phyloP scores from a whole-genome alignment of 352 stramenopile species.

The Hyaloperonospora arabidopsidis region DNA sequence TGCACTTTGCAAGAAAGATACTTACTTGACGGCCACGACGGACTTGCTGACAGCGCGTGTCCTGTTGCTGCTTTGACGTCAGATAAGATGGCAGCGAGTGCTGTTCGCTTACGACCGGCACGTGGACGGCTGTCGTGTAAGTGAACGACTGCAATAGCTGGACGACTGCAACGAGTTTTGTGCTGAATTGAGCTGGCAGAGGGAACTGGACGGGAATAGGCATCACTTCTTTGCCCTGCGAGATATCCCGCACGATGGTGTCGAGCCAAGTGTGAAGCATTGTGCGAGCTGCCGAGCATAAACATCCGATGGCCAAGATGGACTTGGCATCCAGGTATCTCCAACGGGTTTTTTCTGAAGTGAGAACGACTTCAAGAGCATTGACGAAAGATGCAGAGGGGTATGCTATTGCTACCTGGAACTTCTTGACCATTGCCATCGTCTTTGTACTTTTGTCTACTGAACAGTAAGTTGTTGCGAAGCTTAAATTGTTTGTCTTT shows the following conservation, averaged over 20 bases:
- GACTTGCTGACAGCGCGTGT: constrained; percentile 22
- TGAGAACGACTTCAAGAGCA: constrained; percentile 15
- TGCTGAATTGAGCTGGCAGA: background rate
- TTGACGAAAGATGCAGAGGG: constrained; percentile 4
- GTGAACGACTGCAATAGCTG: constrained; percentile 20
- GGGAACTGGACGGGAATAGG: constrained; percentile 15
- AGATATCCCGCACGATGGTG: constrained; percentile 10
- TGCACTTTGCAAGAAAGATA: constrained; percentile 24
- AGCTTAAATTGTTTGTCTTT: no score
- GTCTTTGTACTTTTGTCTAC: no score
- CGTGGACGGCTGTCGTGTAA: constrained; percentile 26
- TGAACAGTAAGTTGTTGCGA: no score
- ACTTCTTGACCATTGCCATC: constrained; percentile 7
- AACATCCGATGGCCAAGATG: constrained; percentile 8
- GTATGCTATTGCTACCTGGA: background rate
- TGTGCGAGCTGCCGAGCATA: constrained; percentile 2
- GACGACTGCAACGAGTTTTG: constrained; percentile 2
- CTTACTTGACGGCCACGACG: constrained; percentile 21
- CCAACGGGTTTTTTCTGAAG: constrained; percentile 5
- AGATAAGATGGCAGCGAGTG: constrained; percentile 25
- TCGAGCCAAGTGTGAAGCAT: constrained; percentile 12
- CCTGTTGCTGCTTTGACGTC: constrained; percentile 10
- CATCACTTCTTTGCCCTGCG: constrained; percentile 13
- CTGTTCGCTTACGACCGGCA: constrained; percentile 14
- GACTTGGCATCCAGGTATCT: constrained; percentile 9